A percentile compares a stretch with the other conserved stretches of the same genome.
Evolutionary conservation across 1,284 basidiomycete species (phyloP).

Genomic region (Cryptococcus deneoformans): DNA sequence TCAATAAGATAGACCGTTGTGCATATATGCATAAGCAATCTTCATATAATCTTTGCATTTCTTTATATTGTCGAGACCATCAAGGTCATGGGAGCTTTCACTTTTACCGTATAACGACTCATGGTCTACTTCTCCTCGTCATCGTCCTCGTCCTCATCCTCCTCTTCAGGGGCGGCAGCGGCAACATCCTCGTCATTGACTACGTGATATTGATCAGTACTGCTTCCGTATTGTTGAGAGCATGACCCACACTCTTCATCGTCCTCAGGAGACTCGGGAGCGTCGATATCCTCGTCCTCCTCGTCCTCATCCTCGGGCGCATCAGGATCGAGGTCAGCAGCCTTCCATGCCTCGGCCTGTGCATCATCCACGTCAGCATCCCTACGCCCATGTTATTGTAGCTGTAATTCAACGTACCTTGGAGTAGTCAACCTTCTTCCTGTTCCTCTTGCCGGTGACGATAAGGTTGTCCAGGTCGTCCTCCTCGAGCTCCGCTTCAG

Average conservation of each 20-base stretch:
- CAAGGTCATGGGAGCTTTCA: no score
- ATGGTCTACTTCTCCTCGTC: conserved; percentile 24
- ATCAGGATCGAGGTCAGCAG: conserved; percentile 36
- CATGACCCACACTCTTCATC: conserved; percentile 20
- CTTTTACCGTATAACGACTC: background rate
- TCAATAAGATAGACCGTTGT: background rate
- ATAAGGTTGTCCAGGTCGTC: conserved; percentile 28
- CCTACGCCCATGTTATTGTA: background rate
- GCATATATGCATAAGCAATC: background rate
- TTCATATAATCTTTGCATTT: background rate
- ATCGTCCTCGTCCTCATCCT: conserved; percentile 37
- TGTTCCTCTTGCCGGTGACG: conserved; percentile 26
- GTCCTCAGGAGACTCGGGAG: conserved; percentile 19
- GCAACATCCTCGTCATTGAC: conserved; percentile 7
- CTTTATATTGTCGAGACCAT: background rate
- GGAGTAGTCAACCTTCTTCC: conserved; percentile 33
- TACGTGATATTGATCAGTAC: background rate
- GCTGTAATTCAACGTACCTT: conserved; percentile 23
- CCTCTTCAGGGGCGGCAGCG: conserved; percentile 23
- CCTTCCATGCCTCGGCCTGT: conserved; percentile 33
- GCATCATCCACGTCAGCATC: background rate
- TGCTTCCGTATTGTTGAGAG: background rate
- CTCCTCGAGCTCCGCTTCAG: conserved; percentile 26
- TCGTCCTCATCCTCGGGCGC: conserved; percentile 35
- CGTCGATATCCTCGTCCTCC: conserved; percentile 21